These are phyloP conservation scores for Scutellaria barbata DNA, from an alignment of 257 asterid species.

Conservation along the genomic window DNA sequence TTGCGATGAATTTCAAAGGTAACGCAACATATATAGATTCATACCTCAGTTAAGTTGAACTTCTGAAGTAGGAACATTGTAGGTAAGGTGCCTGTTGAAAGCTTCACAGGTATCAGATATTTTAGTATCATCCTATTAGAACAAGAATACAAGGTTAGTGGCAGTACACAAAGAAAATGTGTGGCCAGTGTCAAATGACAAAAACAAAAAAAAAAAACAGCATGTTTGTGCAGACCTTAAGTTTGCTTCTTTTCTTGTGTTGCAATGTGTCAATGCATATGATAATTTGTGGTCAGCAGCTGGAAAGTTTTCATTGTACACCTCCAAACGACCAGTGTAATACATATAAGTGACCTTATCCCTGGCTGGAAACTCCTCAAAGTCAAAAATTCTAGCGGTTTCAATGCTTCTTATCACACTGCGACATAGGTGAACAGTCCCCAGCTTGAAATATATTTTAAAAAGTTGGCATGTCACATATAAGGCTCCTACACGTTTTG, in stretches of 20 bases:
- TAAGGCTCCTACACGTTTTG: conserved; percentile 93
- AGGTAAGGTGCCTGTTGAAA: conserved; percentile 88
- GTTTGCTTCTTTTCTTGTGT: conserved; percentile 67
- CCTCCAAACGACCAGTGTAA: conserved; percentile 97
- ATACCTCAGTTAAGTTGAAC: conserved; percentile 86
- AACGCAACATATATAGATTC: conserved; percentile 13
- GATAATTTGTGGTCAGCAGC: conserved; percentile 94
- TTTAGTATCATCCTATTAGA: conserved; percentile 86
- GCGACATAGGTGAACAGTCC: conserved; percentile 90
- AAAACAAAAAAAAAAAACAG: background rate
- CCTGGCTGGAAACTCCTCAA: conserved; percentile 92
- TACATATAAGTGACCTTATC: conserved; percentile 99
- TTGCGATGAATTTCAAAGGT: background rate
- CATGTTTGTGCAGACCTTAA: conserved; percentile 59
- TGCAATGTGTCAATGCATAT: conserved; percentile 79
- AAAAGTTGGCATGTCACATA: conserved; percentile 94
- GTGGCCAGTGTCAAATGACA: no score
- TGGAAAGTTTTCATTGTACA: conserved; percentile 88
- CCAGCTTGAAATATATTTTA: conserved; percentile 92
- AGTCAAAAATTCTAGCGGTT: conserved; percentile 90
- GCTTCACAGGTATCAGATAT: conserved; percentile 91
- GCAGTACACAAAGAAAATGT: no score
- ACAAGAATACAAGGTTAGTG: conserved; percentile 33
- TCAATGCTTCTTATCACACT: conserved; percentile 97
- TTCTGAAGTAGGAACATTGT: conserved; percentile 60